Conservation (phyloP, 768 basidiomycete species). For the Coprinopsis cinerea region DNA sequence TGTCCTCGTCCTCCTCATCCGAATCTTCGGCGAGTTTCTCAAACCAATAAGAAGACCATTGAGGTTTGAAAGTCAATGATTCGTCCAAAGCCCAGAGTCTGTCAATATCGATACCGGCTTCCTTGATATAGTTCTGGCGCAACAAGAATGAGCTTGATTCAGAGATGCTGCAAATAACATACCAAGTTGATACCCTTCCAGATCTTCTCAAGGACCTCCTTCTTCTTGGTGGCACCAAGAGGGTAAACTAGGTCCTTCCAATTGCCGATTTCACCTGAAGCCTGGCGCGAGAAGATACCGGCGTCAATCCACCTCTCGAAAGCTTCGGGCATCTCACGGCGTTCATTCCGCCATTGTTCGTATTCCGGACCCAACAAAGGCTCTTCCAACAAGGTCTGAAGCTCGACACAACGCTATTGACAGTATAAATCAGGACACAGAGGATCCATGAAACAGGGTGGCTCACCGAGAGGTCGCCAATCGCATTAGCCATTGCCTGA, state of each 20-base stretch:
- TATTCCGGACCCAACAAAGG: slow-evolving; percentile 55
- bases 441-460: not conserved
- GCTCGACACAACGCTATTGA: slow-evolving; percentile 53
- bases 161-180: slow-evolving; percentile 15
- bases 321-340: slow-evolving; percentile 50
- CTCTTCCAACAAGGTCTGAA: slow-evolving; percentile 59
- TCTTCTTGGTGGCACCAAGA: slow-evolving; percentile 47
- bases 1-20: slow-evolving; percentile 21
- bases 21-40: slow-evolving; percentile 22
- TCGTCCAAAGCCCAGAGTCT: slow-evolving; percentile 57
- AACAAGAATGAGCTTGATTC: not conserved
- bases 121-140: slow-evolving; percentile 50
- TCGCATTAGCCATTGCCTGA: slow-evolving; percentile 73
- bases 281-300: slow-evolving; percentile 53
- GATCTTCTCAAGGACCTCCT: slow-evolving; percentile 47
- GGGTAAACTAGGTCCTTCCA: slow-evolving; percentile 57
- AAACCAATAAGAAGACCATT: slow-evolving; percentile 48
- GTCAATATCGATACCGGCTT: slow-evolving; percentile 52
- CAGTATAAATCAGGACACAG: not conserved
- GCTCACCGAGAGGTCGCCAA: slow-evolving; percentile 74
- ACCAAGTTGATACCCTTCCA: slow-evolving; percentile 63
- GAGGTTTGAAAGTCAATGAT: slow-evolving; percentile 45
- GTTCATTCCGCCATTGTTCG: slow-evolving; percentile 42
- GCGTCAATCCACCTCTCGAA: slow-evolving; percentile 69
- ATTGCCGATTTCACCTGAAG: slow-evolving; percentile 41